phyloP scores from a whole-genome alignment of 129 eudicot genomes.

The Ambrosia artemisiifolia region DNA sequence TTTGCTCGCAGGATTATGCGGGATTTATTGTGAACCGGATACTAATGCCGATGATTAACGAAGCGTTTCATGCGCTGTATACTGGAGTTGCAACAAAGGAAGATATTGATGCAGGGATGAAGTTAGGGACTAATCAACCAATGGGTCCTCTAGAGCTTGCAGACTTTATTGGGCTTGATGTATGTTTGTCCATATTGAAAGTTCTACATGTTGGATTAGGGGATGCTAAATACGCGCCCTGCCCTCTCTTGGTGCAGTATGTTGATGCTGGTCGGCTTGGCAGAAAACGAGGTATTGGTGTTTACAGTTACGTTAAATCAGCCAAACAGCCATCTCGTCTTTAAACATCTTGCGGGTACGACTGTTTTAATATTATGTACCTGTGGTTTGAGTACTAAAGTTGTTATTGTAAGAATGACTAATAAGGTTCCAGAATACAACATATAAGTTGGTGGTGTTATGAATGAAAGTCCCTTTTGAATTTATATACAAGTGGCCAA shows the following conservation, averaged over 20 bases:
- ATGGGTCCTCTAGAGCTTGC: constrained; percentile 95
- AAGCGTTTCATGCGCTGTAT: constrained; percentile 74
- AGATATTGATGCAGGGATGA: constrained; percentile 95
- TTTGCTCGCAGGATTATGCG: constrained; percentile 73
- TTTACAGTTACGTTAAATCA: constrained; percentile 52
- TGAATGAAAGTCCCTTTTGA: not conserved
- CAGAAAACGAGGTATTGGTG: constrained; percentile 77
- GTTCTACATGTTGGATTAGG: constrained; percentile 87
- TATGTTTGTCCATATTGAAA: constrained; percentile 74
- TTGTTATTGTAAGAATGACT: not conserved
- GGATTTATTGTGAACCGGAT: constrained; percentile 90
- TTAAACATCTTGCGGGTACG: constrained; percentile 19
- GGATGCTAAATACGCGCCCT: constrained; percentile 72
- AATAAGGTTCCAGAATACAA: constrained; percentile 2
- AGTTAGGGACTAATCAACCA: constrained; percentile 92
- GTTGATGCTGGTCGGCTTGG: constrained; percentile 98
- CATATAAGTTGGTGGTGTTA: not conserved
- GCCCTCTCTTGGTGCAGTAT: constrained; percentile 87
- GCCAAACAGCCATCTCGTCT: constrained; percentile 39
- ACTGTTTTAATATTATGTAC: not conserved
- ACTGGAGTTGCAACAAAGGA: constrained; percentile 93
- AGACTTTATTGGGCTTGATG: constrained; percentile 87
- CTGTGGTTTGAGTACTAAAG: not conserved
- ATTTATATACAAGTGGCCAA: constrained; percentile 13
- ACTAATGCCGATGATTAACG: constrained; percentile 95